Percentiles rank a stretch among this genome's conserved stretches.
Conservation (phyloP, 305 asterid species). For the Rubia balearica region DNA sequence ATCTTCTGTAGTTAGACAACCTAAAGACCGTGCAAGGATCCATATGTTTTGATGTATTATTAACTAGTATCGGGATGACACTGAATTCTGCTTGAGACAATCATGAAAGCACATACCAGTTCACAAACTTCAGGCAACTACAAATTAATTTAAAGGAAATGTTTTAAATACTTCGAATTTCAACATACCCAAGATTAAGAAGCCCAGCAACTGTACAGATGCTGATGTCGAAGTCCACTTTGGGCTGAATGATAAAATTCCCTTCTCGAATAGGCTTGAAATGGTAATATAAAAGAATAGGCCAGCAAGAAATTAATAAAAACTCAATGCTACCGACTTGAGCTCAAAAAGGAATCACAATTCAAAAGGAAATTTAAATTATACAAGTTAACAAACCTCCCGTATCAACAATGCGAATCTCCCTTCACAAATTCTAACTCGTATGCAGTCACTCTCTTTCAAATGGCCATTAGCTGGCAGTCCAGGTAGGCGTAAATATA, state of each 20-base stretch:
- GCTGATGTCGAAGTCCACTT: constrained; percentile 99
- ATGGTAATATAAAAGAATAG: constrained; percentile 18
- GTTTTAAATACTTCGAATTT: constrained; percentile 11
- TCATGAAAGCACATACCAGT: not conserved
- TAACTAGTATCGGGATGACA: not conserved
- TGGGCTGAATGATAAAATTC: constrained; percentile 87
- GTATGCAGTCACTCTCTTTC: constrained; percentile 80
- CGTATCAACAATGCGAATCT: constrained; percentile 90
- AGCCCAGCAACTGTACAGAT: constrained; percentile 95
- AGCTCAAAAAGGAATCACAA: constrained; percentile 7
- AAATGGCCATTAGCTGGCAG: constrained; percentile 73
- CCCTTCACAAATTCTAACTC: constrained; percentile 97
- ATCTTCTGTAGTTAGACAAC: not conserved
- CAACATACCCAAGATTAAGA: constrained; percentile 90
- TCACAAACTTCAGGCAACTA: not conserved
- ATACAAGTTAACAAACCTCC: constrained; percentile 52
- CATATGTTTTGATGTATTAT: not conserved
- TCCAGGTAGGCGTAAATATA: constrained; percentile 73
- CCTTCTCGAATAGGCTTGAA: constrained; percentile 96
- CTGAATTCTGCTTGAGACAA: not conserved
- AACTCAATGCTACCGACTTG: not conserved
- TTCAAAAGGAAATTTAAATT: constrained; percentile 12
- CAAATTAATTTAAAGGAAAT: not conserved
- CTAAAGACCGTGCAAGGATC: not conserved
- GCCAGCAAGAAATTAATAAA: constrained; percentile 9